Percentiles rank a stretch among this genome's conserved stretches.
These are phyloP conservation scores for Pythium oligandrum DNA, from an alignment of 352 stramenopile species.

Conservation along the genomic window DNA sequence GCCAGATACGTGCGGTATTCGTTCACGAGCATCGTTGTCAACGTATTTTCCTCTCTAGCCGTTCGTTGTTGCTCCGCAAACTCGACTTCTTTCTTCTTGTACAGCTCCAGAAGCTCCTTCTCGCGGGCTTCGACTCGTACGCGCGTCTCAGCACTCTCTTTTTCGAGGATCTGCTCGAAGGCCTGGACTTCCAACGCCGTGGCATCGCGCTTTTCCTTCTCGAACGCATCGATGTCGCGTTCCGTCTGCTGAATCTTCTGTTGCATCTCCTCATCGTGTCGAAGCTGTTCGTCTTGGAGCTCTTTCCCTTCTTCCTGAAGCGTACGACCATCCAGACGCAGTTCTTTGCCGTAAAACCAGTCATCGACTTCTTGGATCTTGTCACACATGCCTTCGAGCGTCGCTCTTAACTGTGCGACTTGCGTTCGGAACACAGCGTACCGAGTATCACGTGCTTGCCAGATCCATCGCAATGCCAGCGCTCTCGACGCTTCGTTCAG, in stretches of 20 bases:
- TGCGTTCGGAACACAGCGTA: conserved; percentile 40
- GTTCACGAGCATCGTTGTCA: conserved; percentile 59
- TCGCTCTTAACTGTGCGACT: conserved; percentile 48
- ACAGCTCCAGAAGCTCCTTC: conserved; percentile 65
- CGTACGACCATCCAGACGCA: conserved; percentile 75
- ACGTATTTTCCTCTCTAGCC: conserved; percentile 53
- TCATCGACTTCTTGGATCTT: conserved; percentile 91
- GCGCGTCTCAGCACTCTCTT: conserved; percentile 43
- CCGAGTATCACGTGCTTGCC: conserved; percentile 61
- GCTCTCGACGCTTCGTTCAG: conserved; percentile 79
- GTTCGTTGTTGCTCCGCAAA: conserved; percentile 64
- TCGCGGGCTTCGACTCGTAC: conserved; percentile 59
- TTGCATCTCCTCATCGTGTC: conserved; percentile 72
- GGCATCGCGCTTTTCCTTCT: conserved; percentile 59
- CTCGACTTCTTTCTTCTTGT: conserved; percentile 72
- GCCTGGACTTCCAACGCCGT: conserved; percentile 46
- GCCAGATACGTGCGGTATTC: conserved; percentile 80
- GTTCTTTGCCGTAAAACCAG: conserved; percentile 90
- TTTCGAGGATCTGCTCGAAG: conserved; percentile 62
- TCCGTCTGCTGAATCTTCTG: conserved; percentile 80
- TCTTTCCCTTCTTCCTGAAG: conserved; percentile 52
- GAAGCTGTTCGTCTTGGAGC: conserved; percentile 49
- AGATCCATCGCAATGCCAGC: conserved; percentile 74
- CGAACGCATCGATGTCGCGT: conserved; percentile 74
- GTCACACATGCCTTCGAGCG: conserved; percentile 45